phyloP scores from a whole-genome alignment of 2,329 filamentous ascomycete species.

The Immersiporthe knoxdaviesiana region DNA sequence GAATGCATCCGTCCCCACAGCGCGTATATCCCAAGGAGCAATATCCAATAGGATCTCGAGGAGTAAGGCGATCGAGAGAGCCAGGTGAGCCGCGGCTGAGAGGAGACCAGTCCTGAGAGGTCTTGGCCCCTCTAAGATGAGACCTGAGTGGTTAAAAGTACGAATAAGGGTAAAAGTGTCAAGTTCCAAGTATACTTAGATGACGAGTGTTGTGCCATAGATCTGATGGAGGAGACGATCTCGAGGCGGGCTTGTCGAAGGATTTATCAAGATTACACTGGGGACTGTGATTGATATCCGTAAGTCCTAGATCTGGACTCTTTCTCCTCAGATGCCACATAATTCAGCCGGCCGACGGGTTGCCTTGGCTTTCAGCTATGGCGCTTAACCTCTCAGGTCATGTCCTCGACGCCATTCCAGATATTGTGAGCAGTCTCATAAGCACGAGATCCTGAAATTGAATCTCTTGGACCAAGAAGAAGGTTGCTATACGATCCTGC shows the following conservation, averaged over 20 bases:
- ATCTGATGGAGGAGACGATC: too few relatives aligned
- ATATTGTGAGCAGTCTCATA: not conserved
- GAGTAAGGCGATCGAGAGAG: too few relatives aligned
- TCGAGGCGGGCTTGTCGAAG: not conserved
- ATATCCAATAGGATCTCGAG: not conserved
- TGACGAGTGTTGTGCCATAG: not conserved
- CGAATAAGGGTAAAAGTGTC: not conserved
- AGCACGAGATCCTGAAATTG: not conserved
- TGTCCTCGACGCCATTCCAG: not conserved
- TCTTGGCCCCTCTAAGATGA: not conserved
- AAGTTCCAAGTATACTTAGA: not conserved
- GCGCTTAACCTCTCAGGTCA: not conserved
- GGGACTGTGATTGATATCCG: not conserved
- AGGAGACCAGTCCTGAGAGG: not conserved
- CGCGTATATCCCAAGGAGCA: not conserved
- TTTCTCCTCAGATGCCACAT: not conserved
- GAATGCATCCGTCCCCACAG: not conserved
- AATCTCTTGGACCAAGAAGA: not conserved
- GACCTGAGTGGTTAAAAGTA: not conserved
- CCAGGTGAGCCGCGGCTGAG: not conserved
- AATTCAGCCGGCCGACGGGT: not conserved
- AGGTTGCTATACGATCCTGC: not conserved
- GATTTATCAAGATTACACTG: not conserved
- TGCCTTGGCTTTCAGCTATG: not conserved
- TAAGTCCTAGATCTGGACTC: not conserved